phyloP scores from a whole-genome alignment of 2,329 filamentous ascomycete species.

The Xylaria sp. region DNA sequence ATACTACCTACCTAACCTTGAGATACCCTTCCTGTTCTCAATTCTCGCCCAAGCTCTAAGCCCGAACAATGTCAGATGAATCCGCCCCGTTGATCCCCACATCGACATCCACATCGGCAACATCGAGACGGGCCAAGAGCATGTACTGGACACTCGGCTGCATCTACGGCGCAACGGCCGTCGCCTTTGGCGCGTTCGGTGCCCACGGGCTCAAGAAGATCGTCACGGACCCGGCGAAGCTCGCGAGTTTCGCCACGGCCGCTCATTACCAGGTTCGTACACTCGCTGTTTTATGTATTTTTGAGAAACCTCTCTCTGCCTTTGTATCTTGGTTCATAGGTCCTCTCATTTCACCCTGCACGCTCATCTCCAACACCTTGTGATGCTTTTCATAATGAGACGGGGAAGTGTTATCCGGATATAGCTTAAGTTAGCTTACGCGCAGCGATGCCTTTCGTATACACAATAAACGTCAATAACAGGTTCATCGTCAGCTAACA shows the following conservation, averaged over 20 bases:
- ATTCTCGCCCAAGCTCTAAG: not conserved
- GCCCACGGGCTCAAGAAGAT: constrained; percentile 69
- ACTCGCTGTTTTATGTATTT: not conserved
- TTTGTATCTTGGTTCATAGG: not conserved
- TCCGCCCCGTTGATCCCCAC: constrained; percentile 27
- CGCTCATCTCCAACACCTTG: not conserved
- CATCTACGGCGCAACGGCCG: constrained; percentile 65
- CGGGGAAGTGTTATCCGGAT: not conserved
- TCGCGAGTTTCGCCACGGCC: constrained; percentile 67
- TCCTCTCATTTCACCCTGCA: not conserved
- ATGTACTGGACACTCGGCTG: constrained; percentile 66
- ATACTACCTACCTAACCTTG: not conserved
- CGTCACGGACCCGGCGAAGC: constrained; percentile 61
- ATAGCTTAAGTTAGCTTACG: too few relatives aligned
- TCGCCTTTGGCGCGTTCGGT: constrained; percentile 69
- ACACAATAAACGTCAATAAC: not conserved
- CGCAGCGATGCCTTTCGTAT: too few relatives aligned
- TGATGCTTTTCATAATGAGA: not conserved
- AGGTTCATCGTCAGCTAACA: not conserved
- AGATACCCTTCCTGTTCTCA: not conserved
- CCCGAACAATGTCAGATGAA: constrained; percentile 26
- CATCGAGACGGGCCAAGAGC: constrained; percentile 14
- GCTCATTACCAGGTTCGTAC: constrained; percentile 68
- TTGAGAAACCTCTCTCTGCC: too few relatives aligned
- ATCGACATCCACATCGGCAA: constrained; percentile 19